Conservation (phyloP, 2,329 filamentous ascomycete species). For the Lachnellula willkommii region DNA sequence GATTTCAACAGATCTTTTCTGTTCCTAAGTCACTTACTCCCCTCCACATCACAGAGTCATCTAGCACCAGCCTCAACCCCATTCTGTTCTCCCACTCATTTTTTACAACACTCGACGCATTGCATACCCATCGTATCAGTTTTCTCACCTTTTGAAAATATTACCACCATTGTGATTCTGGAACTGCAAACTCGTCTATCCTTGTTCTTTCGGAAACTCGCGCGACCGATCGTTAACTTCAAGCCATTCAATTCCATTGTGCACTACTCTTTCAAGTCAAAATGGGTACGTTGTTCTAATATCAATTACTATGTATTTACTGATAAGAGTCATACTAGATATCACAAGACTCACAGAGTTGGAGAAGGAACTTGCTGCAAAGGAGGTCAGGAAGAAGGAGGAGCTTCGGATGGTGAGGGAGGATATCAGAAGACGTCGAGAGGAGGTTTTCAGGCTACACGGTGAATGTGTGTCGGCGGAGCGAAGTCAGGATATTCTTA, state of each 20-base stretch:
- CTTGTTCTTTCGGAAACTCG: background rate
- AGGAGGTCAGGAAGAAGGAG: background rate
- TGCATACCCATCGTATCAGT: too few species aligned
- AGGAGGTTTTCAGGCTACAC: background rate
- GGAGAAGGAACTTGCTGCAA: background rate
- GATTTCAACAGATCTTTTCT: too few species aligned
- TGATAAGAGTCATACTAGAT: background rate
- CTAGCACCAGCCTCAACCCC: too few species aligned
- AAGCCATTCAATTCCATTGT: background rate
- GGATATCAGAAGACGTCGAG: background rate
- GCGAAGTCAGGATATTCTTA: background rate
- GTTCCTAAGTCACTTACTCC: too few species aligned
- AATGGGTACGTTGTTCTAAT: background rate
- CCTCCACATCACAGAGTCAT: too few species aligned
- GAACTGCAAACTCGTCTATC: too few species aligned
- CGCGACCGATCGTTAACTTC: background rate
- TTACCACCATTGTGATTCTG: too few species aligned
- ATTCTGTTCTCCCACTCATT: too few species aligned
- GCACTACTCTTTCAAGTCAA: background rate
- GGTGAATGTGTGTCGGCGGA: too few species aligned
- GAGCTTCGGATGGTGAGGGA: background rate
- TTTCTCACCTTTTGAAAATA: too few species aligned
- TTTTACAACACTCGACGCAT: too few species aligned
- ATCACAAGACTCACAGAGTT: background rate
- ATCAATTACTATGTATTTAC: background rate